Conservation (phyloP, 192 early-diverging fungal species). For the Coemansia umbellata region DNA sequence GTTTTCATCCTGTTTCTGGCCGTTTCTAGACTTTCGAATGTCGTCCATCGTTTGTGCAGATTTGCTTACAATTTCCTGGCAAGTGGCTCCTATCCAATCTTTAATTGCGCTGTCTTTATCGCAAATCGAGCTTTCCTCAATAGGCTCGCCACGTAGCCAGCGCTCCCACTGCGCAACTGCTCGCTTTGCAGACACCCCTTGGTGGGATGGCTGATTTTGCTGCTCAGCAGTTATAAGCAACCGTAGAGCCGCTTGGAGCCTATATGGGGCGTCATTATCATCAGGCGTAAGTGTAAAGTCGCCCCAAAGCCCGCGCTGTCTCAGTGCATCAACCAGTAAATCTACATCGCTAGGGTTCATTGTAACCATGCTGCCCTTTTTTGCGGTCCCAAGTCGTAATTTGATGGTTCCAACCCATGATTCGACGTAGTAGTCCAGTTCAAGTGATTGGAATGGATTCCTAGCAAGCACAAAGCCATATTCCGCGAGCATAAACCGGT, state of each 20-base stretch:
- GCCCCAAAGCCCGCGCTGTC: conserved; percentile 36
- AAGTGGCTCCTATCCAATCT: conserved; percentile 11
- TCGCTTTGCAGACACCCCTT: conserved; percentile 4
- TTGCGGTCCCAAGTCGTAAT: not conserved
- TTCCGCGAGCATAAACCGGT: conserved; percentile 42
- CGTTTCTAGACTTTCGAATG: not conserved
- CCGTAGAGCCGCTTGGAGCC: conserved; percentile 29
- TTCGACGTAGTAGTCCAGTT: conserved; percentile 19
- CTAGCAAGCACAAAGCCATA: conserved; percentile 36
- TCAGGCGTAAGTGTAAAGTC: conserved; percentile 23
- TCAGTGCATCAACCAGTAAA: conserved; percentile 12
- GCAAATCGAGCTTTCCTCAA: not conserved
- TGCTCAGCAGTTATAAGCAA: conserved; percentile 19
- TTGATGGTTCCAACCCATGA: conserved; percentile 14
- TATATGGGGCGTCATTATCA: conserved; percentile 28
- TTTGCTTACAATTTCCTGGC: conserved; percentile 2
- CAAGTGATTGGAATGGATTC: conserved; percentile 36
- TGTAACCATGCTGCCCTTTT: not conserved
- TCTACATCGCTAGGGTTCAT: conserved; percentile 8
- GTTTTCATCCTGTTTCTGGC: not conserved
- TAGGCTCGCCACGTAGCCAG: conserved; percentile 19
- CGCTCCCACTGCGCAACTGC: conserved; percentile 25
- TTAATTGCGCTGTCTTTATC: not conserved
- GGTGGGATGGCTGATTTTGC: not conserved
- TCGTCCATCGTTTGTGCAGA: not conserved